Conservation (phyloP, 139 green algal genomes). For the Desmodesmus armatus region DNA sequence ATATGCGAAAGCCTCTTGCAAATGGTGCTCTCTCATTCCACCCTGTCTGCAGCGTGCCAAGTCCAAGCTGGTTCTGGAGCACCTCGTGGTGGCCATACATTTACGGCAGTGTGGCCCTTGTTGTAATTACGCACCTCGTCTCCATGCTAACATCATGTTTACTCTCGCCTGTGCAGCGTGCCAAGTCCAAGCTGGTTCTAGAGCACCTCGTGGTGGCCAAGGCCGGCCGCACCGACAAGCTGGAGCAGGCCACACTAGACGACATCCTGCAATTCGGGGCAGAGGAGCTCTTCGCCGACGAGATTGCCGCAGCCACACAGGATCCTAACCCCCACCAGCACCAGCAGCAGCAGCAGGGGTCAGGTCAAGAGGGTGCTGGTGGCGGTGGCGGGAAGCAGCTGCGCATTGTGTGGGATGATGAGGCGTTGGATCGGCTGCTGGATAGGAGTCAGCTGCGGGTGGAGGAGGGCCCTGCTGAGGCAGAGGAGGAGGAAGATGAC, state of each 20-base stretch:
- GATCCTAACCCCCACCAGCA: neutral
- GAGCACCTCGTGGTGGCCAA: conserved; percentile 89
- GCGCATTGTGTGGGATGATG: conserved; percentile 84
- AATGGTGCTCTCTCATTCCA: no score
- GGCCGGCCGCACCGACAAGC: conserved; percentile 41
- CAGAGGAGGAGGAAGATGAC: conserved; percentile 51
- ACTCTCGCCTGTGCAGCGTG: conserved; percentile 40
- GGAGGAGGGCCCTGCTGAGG: conserved; percentile 9
- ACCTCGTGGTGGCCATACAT: conserved; percentile 87
- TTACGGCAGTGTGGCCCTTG: neutral
- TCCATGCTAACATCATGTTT: neutral
- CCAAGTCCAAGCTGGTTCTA: conserved; percentile 89
- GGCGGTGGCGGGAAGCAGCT: conserved; percentile 31
- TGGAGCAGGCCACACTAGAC: conserved; percentile 86
- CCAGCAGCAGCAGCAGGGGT: neutral
- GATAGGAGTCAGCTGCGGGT: conserved; percentile 60
- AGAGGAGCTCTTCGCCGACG: conserved; percentile 67
- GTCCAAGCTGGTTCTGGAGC: conserved; percentile 90
- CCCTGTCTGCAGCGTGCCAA: conserved; percentile 69
- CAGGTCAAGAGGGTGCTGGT: conserved; percentile 11
- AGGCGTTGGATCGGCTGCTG: conserved; percentile 77
- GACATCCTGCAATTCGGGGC: conserved; percentile 83
- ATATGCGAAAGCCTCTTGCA: no score
- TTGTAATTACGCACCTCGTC: neutral
- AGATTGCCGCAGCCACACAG: conserved; percentile 6